These are phyloP conservation scores for Metschnikowia hibisci DNA, from an alignment of 805 yeast genomes.

Conservation along the genomic window DNA sequence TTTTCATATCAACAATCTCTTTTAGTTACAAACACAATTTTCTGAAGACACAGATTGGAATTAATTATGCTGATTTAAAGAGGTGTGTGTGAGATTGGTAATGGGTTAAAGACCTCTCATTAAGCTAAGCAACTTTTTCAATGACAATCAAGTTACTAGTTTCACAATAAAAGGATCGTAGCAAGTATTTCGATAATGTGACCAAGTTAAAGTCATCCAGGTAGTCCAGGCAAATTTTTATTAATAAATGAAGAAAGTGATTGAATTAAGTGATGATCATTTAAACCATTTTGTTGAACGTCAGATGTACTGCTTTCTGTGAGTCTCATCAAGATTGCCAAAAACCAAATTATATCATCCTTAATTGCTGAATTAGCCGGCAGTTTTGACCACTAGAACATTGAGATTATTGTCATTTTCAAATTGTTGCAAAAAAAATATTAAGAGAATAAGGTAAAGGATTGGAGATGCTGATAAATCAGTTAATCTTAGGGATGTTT, in stretches of 20 bases:
- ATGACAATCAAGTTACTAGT: constrained; percentile 59
- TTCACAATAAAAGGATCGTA: constrained; percentile 61
- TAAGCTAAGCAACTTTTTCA: constrained; percentile 57
- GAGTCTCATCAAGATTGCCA: constrained; percentile 66
- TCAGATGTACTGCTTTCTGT: constrained; percentile 60
- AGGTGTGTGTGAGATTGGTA: constrained; percentile 61
- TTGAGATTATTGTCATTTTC: constrained; percentile 90
- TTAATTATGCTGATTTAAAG: constrained; percentile 63
- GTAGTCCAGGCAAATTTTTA: constrained; percentile 55
- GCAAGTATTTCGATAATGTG: constrained; percentile 56
- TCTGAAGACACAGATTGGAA: constrained; percentile 56
- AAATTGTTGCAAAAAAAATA: constrained; percentile 70
- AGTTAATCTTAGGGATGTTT: constrained; percentile 72
- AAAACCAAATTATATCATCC: constrained; percentile 85
- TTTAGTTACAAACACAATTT: constrained; percentile 53
- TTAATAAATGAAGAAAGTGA: constrained; percentile 79
- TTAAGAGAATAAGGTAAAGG: constrained; percentile 75
- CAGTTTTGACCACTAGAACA: constrained; percentile 69
- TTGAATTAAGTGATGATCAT: constrained; percentile 80
- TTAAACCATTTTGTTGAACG: constrained; percentile 73
- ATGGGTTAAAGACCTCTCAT: constrained; percentile 79
- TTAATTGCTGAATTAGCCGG: constrained; percentile 66
- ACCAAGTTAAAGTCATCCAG: constrained; percentile 51
- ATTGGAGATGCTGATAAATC: constrained; percentile 66
- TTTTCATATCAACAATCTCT: constrained; percentile 54